Percentiles rank a stretch among this genome's conserved stretches.
These are phyloP conservation scores for Fusarium liriodendri DNA, from an alignment of 2,329 filamentous ascomycete genomes.

Conservation along the genomic window DNA sequence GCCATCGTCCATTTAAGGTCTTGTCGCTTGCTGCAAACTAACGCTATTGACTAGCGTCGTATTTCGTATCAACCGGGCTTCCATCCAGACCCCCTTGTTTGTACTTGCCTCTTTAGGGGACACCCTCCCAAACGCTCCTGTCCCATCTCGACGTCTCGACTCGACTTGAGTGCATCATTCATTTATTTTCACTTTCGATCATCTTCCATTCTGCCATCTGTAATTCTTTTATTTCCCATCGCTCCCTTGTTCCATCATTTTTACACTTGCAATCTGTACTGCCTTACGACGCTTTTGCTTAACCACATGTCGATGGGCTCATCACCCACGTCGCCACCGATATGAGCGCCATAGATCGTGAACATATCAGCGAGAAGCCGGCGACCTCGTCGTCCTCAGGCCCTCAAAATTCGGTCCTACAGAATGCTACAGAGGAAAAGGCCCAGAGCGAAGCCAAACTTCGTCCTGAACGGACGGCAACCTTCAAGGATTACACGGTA, in stretches of 20 bases:
- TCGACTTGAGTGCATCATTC: constrained; percentile 4
- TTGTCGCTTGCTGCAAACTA: not conserved
- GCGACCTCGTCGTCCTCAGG: constrained; percentile 12
- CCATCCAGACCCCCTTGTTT: not conserved
- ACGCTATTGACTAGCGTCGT: constrained; percentile 23
- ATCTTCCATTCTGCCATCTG: not conserved
- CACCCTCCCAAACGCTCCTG: constrained; percentile 2
- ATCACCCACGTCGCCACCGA: constrained; percentile 1
- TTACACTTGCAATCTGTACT: not conserved
- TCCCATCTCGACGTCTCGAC: constrained; percentile 3
- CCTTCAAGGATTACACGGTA: constrained; percentile 58
- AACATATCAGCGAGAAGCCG: constrained; percentile 25
- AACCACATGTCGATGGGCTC: not conserved
- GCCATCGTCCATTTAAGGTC: constrained; percentile 13
- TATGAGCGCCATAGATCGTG: constrained; percentile 30
- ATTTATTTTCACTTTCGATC: not conserved
- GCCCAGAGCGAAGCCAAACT: constrained; percentile 48
- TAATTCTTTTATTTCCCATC: not conserved
- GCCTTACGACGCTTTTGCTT: not conserved
- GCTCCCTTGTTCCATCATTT: not conserved
- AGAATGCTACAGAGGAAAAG: constrained; percentile 41
- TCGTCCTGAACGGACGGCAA: constrained; percentile 58
- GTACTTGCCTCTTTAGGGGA: constrained; percentile 9
- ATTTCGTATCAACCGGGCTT: constrained; percentile 27
- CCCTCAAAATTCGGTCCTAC: constrained; percentile 1